Base-by-base conservation (phyloP, 2,329 filamentous ascomycete species). In the Colletotrichum spinosum region DNA sequence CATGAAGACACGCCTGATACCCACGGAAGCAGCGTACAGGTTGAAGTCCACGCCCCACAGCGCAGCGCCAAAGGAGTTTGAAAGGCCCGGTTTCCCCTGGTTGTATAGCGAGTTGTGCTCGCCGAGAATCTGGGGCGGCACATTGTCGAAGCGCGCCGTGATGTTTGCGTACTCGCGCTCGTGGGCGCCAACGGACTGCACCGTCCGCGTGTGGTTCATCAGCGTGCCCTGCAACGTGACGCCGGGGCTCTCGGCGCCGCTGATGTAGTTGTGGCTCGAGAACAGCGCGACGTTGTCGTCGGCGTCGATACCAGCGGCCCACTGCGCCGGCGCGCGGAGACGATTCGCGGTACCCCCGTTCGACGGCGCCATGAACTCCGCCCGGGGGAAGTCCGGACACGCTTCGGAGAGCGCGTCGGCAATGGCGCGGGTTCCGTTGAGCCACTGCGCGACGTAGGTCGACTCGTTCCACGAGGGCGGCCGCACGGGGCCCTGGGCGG, bases 1-100 rank as follows among this genome's bases (percentile, higher is more conserved):
- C 85, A 90, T 87, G 71, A 90, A 86, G 2, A 87, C 81, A 17
- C 88, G 82, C 49, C 77, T 77, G 75, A 90, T 84, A 13, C 84
- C 84, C 2, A 81, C 81, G 0, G 83, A 78, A 2, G 88, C 88
- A 57, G 81, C 81, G 71, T 84, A 86, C 6, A 90, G 78, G 68
- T 84, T 85, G 77, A 89, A 90, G 74, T 90, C 88, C 11, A 90
- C 71, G 33, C 80, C 85, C 88, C 88, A 90, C 15, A 90, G 84
- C 9, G 88, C 87, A 9, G 88, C 88, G 41, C 88, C 88, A 72
- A 90, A 91, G 0, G 86, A 81, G 76, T 90, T 88, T 44, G 86
- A 89, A 15, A 90, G 78, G 0, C 88, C 87, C 0, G 87, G 85
- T 6, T 81, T 80, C 59, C 88, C 88, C 76, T 90, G 79, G 72